Evolutionary conservation across 2,329 filamentous ascomycete species (phyloP), one percentile per base, ranked within the genome.

Genomic region (Cytospora chrysosperma): DNA sequence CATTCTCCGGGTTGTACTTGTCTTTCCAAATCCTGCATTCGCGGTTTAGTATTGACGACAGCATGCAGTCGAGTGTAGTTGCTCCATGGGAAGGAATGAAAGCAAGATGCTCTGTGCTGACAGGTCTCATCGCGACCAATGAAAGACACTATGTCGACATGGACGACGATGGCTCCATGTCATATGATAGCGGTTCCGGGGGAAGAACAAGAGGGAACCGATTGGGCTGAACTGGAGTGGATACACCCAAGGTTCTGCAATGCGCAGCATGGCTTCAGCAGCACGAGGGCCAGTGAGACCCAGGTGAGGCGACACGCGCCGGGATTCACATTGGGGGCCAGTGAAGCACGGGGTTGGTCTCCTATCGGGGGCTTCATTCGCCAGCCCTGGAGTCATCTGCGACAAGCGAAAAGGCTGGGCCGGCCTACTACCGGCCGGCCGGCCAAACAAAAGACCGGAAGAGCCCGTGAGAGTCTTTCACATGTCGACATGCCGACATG

Each of bases 11-110:
- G 71, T 84, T 84, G 79, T 98, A 97, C 79, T 98, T 98, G 67
- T 96, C 93, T 76, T 98, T 98, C 92, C 94, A 97, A 73, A 98
- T 97, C 93, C 92, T 96, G 73, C n/a, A 32, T 8, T 26, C 28
- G 15, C 9, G 9, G 3, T 21, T 66, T 32, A 66, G 64, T 21
- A 56, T 34, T 7, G 5, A 30, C 15, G 32, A 37, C 28, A 56
- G 50, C 34, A 47, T 8, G 49, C 56, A 24, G 63, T 34, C 57
- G 59, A 61, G 34, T 63, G 63, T 47, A 54, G 60, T 32, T 19
- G n/a, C 13, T 8, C 51, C 27, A 64, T 52, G 27, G n/a, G 19
- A 7, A 47, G n/a, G n/a, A 5, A 24, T 2, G 21, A 24, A 47
- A n/a, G 17, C 13, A 43, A 21, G 17, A 24, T 24, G n/a, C 4